Base-by-base conservation (phyloP, 768 basidiomycete genomes). In the Hygrophoropsis aurantiaca region DNA sequence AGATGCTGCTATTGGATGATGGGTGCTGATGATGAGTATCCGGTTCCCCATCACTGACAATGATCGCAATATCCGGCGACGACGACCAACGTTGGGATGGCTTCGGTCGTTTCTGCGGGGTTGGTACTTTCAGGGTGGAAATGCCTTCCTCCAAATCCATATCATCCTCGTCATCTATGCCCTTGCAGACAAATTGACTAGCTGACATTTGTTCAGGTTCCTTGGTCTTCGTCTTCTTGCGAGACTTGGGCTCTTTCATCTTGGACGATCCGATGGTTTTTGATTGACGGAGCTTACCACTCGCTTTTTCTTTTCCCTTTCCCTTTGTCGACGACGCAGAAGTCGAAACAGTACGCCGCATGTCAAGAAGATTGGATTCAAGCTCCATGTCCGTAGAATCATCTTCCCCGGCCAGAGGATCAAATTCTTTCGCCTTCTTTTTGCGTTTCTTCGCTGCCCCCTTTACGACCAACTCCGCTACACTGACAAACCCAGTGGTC, bases 301-400 rank as follows among this genome's bases (percentile, higher is more conserved):
- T n/a, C n/a, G n/a, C n/a, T n/a, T n/a, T n/a, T 67, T 15, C 58
- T 49, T 54, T 79, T 69, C 52, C 53, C 46, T 55, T 69, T 67
- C 66, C 55, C 5, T 64, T 55, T 25, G 66, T 61, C 8, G 59
- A 56, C 13, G 67, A 34, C 8, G 55, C 67, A 15, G 85, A 81
- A 2, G 66, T 63, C 15, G 74, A 77, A 44, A 74, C 71, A 0
- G 83, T 74, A 33, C 85, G 76, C 32, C 78, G 79, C 51, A 64
- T 61, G 19, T 72, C 49, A 37, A 66, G 55, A 19, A 84, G 60
- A 4, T 79, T 84, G 3, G 77, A 75, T 53, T 84, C 82, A 11
- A 90, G 73, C 33, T 85, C 85, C 56, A 72, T 65, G 57, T 90
- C 89, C 19, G 75, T 77, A 5, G 85, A 83, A 50, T 89, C 87